These are phyloP conservation scores for Camellia sinensis DNA, from an alignment of 148 eudicot genomes.

Conservation along the genomic window DNA sequence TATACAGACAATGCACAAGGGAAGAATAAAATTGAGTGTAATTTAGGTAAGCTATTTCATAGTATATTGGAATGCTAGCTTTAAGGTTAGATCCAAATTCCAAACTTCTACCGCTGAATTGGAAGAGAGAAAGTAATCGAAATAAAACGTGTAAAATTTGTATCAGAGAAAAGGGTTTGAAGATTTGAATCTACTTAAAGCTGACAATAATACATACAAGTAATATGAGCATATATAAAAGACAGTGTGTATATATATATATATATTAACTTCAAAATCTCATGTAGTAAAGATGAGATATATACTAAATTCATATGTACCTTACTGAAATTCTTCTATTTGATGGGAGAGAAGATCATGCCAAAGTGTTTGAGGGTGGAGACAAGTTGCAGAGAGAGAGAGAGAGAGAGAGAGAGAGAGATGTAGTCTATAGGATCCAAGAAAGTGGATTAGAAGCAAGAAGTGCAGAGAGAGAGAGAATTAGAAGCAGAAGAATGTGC, in stretches of 20 bases:
- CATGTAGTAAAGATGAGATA: neutral
- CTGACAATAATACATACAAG: neutral
- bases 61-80: neutral
- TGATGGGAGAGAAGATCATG: slow-evolving; percentile 7
- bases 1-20: neutral
- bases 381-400: slow-evolving; percentile 18
- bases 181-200: neutral
- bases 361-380: slow-evolving; percentile 6
- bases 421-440: slow-evolving; percentile 29
- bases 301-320: slow-evolving; percentile 4
- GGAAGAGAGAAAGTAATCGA: neutral
- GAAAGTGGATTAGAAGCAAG: neutral
- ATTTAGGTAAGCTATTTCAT: neutral
- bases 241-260: neutral
- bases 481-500: slow-evolving; percentile 21
- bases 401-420: neutral
- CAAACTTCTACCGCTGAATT: neutral
- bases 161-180: neutral
- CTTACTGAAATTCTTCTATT: slow-evolving; percentile 18
- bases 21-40: neutral
- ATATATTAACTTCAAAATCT: neutral
- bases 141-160: neutral
- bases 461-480: slow-evolving; percentile 4
- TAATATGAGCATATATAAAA: neutral
- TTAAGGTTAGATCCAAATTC: neutral